Conservation (phyloP, 2,329 filamentous ascomycete species). For the Colletotrichum melonis region DNA sequence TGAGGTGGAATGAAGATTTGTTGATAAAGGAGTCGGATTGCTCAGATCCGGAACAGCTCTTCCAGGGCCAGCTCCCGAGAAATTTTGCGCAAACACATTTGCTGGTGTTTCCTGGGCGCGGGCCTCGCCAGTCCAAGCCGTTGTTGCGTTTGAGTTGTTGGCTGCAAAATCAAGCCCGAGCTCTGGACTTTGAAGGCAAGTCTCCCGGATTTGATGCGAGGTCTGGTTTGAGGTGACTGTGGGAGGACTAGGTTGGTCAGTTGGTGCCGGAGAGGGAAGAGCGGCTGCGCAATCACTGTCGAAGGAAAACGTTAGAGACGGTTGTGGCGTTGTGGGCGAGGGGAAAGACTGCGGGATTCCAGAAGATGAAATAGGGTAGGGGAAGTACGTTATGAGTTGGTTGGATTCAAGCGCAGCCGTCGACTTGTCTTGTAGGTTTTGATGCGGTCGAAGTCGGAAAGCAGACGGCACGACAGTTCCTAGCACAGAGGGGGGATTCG, state of each 20-base stretch:
- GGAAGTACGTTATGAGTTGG: conserved; percentile 14
- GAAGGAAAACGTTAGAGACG: conserved; percentile 2
- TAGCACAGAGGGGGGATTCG: background rate
- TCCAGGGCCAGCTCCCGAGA: background rate
- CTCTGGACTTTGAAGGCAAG: background rate
- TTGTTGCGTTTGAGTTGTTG: background rate
- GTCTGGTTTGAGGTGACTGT: conserved; percentile 40
- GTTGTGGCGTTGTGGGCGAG: background rate
- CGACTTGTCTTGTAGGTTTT: background rate
- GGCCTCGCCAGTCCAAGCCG: background rate
- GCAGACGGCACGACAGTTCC: background rate
- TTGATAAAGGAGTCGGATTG: background rate
- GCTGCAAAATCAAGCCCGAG: background rate
- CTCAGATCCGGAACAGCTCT: background rate
- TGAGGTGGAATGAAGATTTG: background rate
- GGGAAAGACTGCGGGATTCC: background rate
- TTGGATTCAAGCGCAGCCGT: background rate
- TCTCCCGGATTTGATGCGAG: conserved; percentile 49
- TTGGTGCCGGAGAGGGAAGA: conserved; percentile 72
- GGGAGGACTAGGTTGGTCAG: conserved; percentile 67
- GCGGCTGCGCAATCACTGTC: conserved; percentile 44
- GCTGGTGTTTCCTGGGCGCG: background rate
- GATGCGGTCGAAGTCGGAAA: background rate
- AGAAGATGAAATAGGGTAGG: conserved; percentile 1
- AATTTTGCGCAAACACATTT: background rate